Evolutionary conservation across 2,329 filamentous ascomycete species (phyloP).

Genomic region (Epichloe hybrida): DNA sequence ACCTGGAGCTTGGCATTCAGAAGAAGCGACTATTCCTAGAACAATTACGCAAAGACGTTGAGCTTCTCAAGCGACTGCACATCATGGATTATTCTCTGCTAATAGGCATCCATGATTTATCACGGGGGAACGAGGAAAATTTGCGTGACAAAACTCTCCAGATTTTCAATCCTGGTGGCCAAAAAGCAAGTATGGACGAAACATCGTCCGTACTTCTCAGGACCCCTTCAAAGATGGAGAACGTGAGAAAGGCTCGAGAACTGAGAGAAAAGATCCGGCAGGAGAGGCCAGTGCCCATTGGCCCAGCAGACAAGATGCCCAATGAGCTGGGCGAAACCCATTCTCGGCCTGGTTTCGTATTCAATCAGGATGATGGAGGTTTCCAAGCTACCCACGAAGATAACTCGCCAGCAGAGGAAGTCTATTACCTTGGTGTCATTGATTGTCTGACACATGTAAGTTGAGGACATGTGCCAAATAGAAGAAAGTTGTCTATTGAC

Average conservation of each 20-base stretch:
- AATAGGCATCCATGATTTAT: constrained; percentile 83
- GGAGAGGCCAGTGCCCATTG: constrained; percentile 88
- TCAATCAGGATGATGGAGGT: constrained; percentile 88
- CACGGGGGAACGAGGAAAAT: constrained; percentile 83
- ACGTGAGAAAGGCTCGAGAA: constrained; percentile 78
- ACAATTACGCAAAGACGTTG: constrained; percentile 79
- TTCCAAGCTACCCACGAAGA: constrained; percentile 89
- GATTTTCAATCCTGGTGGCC: constrained; percentile 83
- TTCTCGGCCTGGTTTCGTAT: constrained; percentile 59
- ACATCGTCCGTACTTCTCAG: constrained; percentile 57
- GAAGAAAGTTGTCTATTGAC: neutral
- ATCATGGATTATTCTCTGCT: constrained; percentile 99
- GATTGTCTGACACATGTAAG: constrained; percentile 94
- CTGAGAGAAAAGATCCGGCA: constrained; percentile 83
- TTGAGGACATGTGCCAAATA: constrained; percentile 12
- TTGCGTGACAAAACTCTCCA: constrained; percentile 77
- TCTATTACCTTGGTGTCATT: constrained; percentile 97
- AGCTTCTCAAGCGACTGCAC: constrained; percentile 70
- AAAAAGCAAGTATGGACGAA: constrained; percentile 42
- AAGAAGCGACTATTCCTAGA: constrained; percentile 83
- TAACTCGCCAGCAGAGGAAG: constrained; percentile 70
- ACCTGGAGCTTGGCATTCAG: constrained; percentile 75
- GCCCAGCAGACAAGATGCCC: constrained; percentile 77
- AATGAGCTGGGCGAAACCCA: constrained; percentile 70
- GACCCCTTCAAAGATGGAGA: constrained; percentile 89